Evolutionary conservation across 208 protist species (phyloP).

Genomic region (Leishmania arabica): DNA sequence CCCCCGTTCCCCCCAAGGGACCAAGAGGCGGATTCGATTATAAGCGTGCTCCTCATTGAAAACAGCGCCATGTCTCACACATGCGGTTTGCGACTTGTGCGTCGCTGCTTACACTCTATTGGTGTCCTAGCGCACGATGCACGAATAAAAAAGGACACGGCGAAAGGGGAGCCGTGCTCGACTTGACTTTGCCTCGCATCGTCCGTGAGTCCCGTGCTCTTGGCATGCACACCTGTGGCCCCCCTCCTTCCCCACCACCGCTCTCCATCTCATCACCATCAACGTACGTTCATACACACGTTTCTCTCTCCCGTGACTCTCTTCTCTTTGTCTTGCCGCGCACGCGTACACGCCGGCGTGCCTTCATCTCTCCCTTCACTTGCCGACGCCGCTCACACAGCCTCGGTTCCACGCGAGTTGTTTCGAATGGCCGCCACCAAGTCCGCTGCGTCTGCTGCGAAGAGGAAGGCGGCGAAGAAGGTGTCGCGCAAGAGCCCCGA

Average conservation of each 20-base stretch:
- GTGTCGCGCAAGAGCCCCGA: slow-evolving; percentile 51
- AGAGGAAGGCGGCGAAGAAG: slow-evolving; percentile 74
- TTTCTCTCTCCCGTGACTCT: background rate
- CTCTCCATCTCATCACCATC: background rate
- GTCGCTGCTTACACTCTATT: background rate
- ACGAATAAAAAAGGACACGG: background rate
- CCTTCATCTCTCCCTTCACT: background rate
- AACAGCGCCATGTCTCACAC: background rate
- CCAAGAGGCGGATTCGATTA: background rate
- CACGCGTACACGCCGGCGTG: background rate
- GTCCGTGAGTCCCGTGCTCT: background rate
- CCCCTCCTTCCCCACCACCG: background rate
- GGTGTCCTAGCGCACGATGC: background rate
- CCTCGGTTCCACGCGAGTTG: slow-evolving; percentile 27
- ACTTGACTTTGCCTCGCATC: background rate
- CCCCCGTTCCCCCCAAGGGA: background rate
- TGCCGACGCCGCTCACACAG: background rate
- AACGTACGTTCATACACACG: background rate
- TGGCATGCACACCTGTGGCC: background rate
- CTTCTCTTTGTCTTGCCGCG: background rate
- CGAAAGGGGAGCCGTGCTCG: background rate
- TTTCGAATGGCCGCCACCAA: slow-evolving; percentile 16
- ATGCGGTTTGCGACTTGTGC: background rate
- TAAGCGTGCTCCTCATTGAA: background rate
- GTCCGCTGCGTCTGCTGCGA: slow-evolving; percentile 44